phyloP scores from a whole-genome alignment of 2,329 filamentous ascomycete genomes.

The Ceratocystis lukuohia region DNA sequence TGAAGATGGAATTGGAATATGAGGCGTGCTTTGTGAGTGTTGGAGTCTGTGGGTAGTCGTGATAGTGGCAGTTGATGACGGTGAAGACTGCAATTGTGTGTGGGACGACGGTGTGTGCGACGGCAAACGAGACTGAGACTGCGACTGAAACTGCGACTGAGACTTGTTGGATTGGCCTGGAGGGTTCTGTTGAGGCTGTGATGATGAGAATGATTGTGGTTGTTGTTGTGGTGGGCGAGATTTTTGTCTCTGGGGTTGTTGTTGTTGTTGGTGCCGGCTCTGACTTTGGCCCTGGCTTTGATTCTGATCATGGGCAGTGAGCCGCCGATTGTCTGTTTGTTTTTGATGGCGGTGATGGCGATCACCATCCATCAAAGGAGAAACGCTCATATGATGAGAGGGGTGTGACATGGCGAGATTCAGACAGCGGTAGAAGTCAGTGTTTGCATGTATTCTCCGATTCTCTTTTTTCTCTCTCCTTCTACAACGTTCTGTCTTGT shows the following conservation, averaged over 20 bases:
- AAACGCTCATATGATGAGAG: slow-evolving; percentile 12
- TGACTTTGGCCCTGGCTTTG: slow-evolving; percentile 3
- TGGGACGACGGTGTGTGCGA: neutral
- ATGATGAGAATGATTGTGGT: neutral
- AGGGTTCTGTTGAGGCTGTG: neutral
- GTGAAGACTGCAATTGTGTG: neutral
- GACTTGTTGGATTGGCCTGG: neutral
- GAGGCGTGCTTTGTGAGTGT: slow-evolving; percentile 17
- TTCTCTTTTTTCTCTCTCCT: neutral
- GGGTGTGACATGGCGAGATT: slow-evolving; percentile 13
- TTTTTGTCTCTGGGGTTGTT: slow-evolving; percentile 3
- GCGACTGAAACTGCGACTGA: neutral
- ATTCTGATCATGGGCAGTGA: slow-evolving; percentile 9
- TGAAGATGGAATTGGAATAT: slow-evolving; percentile 12
- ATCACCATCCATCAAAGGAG: slow-evolving; percentile 2
- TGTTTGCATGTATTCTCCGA: neutral
- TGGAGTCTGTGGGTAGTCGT: slow-evolving; percentile 8
- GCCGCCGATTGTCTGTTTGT: slow-evolving; percentile 11
- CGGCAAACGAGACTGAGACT: neutral
- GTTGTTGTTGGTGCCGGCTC: neutral
- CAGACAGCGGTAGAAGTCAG: neutral
- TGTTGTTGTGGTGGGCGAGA: neutral
- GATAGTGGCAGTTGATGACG: neutral
- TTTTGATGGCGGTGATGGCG: neutral
- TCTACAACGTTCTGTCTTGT: no score